Evolutionary conservation across 192 early-diverging fungal species (phyloP).

Genomic region (Pilobolus umbonatus): DNA sequence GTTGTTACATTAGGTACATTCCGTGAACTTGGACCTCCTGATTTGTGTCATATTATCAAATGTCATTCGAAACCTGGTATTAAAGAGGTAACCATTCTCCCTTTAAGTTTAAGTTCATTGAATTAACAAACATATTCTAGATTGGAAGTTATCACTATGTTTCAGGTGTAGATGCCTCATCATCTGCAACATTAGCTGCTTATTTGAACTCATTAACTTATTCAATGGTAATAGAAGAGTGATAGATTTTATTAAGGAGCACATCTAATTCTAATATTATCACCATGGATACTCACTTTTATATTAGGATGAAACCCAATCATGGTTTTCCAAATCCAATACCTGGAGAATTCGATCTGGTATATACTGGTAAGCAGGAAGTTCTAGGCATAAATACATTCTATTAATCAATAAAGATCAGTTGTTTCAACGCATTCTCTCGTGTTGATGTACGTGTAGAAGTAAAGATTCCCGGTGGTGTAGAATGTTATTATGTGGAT

Average conservation of each 20-base stretch:
- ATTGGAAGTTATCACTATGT: constrained; percentile 82
- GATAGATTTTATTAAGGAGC: not conserved
- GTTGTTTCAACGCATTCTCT: constrained; percentile 97
- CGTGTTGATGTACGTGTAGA: constrained; percentile 95
- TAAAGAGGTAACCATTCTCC: constrained; percentile 57
- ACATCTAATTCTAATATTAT: not conserved
- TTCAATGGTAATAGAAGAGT: constrained; percentile 53
- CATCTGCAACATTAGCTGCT: constrained; percentile 93
- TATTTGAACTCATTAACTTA: constrained; percentile 96
- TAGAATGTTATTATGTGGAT: constrained; percentile 89
- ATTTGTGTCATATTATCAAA: constrained; percentile 96
- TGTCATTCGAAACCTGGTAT: constrained; percentile 73
- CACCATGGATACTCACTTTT: too few species aligned
- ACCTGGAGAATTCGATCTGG: constrained; percentile 63
- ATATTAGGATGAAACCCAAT: constrained; percentile 55
- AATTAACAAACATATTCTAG: constrained; percentile 36
- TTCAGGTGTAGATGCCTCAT: constrained; percentile 83
- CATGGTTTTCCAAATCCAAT: constrained; percentile 61
- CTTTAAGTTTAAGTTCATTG: not conserved
- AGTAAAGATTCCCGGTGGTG: constrained; percentile 97
- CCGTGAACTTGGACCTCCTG: constrained; percentile 95
- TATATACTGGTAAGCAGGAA: constrained; percentile 50
- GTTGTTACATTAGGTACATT: constrained; percentile 53
- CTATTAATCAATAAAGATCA: constrained; percentile 27
- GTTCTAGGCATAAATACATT: not conserved